Percentiles rank a stretch among this genome's conserved stretches.
phyloP scores from a whole-genome alignment of 179 eudicot species.

The Sideroxylon spinosum region DNA sequence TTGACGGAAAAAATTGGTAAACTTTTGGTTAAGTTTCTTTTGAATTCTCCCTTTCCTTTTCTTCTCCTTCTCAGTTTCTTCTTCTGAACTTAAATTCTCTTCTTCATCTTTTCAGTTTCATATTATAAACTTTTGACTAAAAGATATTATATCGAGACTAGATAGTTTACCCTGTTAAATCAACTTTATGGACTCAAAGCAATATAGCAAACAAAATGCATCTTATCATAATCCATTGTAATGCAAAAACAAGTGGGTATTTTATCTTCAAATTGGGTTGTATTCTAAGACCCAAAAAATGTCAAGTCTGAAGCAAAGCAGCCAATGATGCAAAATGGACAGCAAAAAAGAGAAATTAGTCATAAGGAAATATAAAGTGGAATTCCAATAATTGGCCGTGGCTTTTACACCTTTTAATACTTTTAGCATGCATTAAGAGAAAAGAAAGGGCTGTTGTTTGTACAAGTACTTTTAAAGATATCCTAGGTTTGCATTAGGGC shows the following conservation, averaged over 20 bases:
- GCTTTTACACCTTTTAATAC: constrained; percentile 3
- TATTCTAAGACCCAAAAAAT: background rate
- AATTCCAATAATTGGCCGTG: constrained; percentile 2
- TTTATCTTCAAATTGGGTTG: background rate
- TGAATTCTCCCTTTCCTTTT: too few species aligned
- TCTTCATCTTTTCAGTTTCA: too few species aligned
- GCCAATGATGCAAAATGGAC: background rate
- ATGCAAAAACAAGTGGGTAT: background rate
- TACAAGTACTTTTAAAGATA: constrained; percentile 16
- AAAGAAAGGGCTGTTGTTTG: background rate
- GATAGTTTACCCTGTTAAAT: too few species aligned
- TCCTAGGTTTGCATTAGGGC: constrained; percentile 16
- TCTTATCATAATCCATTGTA: too few species aligned
- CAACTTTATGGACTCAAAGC: too few species aligned
- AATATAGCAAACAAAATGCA: too few species aligned
- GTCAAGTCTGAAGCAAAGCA: constrained; percentile 1
- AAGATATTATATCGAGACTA: too few species aligned
- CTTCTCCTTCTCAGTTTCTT: too few species aligned
- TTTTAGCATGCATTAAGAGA: background rate
- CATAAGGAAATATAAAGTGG: constrained; percentile 8
- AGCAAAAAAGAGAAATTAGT: background rate
- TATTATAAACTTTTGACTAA: too few species aligned
- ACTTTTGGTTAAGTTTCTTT: too few species aligned
- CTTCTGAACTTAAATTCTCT: too few species aligned
- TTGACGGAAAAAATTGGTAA: too few species aligned